Conservation (phyloP, 352 stramenopile species). For the Phytophthora pluvialis region DNA sequence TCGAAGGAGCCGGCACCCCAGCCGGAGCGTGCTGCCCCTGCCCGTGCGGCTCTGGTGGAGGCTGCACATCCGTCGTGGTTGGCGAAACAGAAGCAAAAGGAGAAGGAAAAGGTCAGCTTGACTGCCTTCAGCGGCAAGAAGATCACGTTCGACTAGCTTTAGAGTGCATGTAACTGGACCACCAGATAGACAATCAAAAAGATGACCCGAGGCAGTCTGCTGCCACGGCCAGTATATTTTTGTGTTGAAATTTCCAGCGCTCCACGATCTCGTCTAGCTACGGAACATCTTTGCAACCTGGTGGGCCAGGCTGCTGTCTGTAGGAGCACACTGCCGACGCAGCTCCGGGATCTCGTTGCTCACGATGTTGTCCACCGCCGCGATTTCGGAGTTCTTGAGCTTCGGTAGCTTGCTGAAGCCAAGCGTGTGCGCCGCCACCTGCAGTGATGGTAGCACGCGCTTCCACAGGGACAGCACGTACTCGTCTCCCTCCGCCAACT, state of each 20-base stretch:
- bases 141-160: conserved; percentile 70
- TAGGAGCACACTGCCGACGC: conserved; percentile 83
- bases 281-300: conserved; percentile 89
- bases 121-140: conserved; percentile 81
- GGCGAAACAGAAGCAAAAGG: conserved; percentile 85
- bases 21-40: conserved; percentile 11
- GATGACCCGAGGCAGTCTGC: conserved; percentile 14
- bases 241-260: conserved; percentile 11
- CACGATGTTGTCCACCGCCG: conserved; percentile 90
- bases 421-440: conserved; percentile 87
- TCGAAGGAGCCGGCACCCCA: conserved; percentile 30
- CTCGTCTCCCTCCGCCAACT: conserved; percentile 98
- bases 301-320: conserved; percentile 83
- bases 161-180: conserved; percentile 16
- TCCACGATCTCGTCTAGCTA: conserved; percentile 32
- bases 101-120: conserved; percentile 81
- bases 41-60: conserved; percentile 20
- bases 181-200: conserved; percentile 29
- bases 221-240: conserved; percentile 26
- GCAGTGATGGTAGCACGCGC: conserved; percentile 84
- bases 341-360: conserved; percentile 90
- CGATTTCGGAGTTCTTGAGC: conserved; percentile 82
- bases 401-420: conserved; percentile 88
- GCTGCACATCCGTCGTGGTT: conserved; percentile 73
- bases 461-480: conserved; percentile 96